Base-by-base conservation (phyloP, 108 stramenopile genomes). In the Nannochloropsis oceanica region DNA sequence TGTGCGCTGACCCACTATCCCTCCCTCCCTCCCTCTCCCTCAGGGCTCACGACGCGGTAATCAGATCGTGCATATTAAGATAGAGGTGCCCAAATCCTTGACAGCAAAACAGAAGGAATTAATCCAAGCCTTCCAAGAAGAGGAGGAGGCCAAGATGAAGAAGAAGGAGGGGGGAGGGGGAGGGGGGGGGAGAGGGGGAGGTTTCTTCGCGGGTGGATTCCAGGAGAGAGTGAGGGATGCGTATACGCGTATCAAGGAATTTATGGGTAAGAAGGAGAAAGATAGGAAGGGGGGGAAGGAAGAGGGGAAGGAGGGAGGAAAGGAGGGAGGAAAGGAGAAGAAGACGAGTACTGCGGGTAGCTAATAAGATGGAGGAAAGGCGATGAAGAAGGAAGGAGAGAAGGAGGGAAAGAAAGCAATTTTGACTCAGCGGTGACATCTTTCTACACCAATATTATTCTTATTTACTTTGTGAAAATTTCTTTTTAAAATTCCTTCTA, bases 11-110 rank as follows among this genome's bases (percentile, higher is more conserved):
- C 24, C 13, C 12, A 25, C 80, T 85, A 13, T 25, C 24, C 73
- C 42, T n/a, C 81, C 26, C 34, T 86, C 24, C 42, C 24, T 11
- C 42, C n/a, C 22, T 43, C 84, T 12, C 20, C 14, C 46, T 50
- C 14, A 50, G 46, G 46, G 46, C 13, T 50, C 46, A 12, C 46
- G 46, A 50, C 94, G 93, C 73, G 99, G 97, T 25, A 93, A 97
- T 85, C 99, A 99, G 86, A 91, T 95, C 86, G 96, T 97, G 12
- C 96, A 96, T 86, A 81, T 99, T 26, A 92, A 94, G 91, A 10
- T 92, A 0, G 26, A 84, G 50, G 89, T 99, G 42, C 98, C 98
- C 24, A 95, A 93, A 80, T 89, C 93, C 44, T 92, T 99, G 44
- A 95, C 95, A 20, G 82, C 85, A 18, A 86, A 94, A 85, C 99